These are phyloP conservation scores for Sugiyamaella grinbergsii DNA, from an alignment of 1,139 yeast species.

Conservation along the genomic window DNA sequence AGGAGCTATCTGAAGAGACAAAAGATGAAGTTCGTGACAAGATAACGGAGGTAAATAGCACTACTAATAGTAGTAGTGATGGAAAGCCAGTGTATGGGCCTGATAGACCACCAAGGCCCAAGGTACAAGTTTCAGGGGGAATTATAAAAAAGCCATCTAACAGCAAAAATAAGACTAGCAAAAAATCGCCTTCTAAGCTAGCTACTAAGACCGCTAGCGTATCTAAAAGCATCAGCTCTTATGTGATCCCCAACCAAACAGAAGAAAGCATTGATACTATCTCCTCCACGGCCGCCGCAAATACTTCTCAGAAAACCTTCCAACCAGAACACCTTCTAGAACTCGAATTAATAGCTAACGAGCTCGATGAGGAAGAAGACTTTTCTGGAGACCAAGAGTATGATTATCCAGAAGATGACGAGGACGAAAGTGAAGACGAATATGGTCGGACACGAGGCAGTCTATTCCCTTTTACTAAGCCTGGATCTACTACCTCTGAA, in stretches of 20 bases:
- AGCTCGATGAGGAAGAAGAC: constrained; percentile 50
- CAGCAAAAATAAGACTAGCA: constrained; percentile 6
- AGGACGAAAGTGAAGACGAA: constrained; percentile 44
- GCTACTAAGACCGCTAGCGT: constrained; percentile 1
- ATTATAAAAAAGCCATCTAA: background rate
- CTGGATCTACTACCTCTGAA: constrained; percentile 8
- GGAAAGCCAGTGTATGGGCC: constrained; percentile 28
- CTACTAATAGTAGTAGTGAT: background rate
- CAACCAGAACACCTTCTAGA: constrained; percentile 55
- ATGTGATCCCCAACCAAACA: background rate
- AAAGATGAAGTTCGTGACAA: background rate
- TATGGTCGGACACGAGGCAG: constrained; percentile 46
- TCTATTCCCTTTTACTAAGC: constrained; percentile 37
- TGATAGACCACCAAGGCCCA: constrained; percentile 21
- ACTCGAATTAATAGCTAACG: constrained; percentile 57
- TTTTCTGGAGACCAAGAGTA: constrained; percentile 41
- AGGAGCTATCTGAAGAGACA: constrained; percentile 14
- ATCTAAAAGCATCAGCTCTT: background rate
- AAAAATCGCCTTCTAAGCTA: background rate
- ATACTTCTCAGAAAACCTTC: constrained; percentile 28
- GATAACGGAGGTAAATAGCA: background rate
- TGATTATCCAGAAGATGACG: constrained; percentile 39
- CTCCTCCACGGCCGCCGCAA: background rate
- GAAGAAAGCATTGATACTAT: background rate
- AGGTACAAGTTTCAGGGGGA: background rate